These are phyloP conservation scores for Sordariomycetes sp. DNA, from an alignment of 2,329 filamentous ascomycete genomes.

Conservation along the genomic window DNA sequence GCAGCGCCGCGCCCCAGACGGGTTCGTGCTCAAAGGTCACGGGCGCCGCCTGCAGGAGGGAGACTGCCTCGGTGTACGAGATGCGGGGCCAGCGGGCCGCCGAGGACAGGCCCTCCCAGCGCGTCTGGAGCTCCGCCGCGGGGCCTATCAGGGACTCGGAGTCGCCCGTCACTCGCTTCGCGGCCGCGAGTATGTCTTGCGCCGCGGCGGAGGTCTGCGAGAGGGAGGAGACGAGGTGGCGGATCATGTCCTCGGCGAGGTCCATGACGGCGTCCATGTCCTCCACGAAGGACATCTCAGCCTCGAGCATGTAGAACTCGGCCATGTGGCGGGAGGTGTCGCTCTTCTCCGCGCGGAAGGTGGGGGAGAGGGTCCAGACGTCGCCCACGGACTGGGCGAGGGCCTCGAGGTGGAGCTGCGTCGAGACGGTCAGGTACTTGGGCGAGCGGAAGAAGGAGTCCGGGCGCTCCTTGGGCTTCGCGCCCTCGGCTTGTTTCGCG, in stretches of 20 bases:
- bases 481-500: constrained; percentile 15
- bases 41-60: constrained; percentile 47
- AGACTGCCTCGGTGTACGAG: constrained; percentile 69
- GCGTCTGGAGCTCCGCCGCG: constrained; percentile 36
- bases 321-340: constrained; percentile 89
- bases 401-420: constrained; percentile 88
- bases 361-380: constrained; percentile 89
- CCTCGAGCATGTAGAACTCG: constrained; percentile 98
- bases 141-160: constrained; percentile 27
- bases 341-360: constrained; percentile 85
- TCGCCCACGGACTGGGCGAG: constrained; percentile 76
- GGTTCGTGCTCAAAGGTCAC: constrained; percentile 53
- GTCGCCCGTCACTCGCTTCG: constrained; percentile 9
- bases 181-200: constrained; percentile 28
- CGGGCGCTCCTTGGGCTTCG: constrained; percentile 18
- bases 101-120: constrained; percentile 57
- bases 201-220: constrained; percentile 24
- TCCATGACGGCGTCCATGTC: constrained; percentile 60
- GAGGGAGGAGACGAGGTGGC: constrained; percentile 29
- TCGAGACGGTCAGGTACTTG: constrained; percentile 95
- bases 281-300: constrained; percentile 69
- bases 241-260: constrained; percentile 68
- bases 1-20: constrained; percentile 60
- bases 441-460: constrained; percentile 65
- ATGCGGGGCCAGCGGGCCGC: constrained; percentile 58